These are phyloP conservation scores for Tricholoma furcatifolium DNA, from an alignment of 768 basidiomycete species.

Conservation along the genomic window DNA sequence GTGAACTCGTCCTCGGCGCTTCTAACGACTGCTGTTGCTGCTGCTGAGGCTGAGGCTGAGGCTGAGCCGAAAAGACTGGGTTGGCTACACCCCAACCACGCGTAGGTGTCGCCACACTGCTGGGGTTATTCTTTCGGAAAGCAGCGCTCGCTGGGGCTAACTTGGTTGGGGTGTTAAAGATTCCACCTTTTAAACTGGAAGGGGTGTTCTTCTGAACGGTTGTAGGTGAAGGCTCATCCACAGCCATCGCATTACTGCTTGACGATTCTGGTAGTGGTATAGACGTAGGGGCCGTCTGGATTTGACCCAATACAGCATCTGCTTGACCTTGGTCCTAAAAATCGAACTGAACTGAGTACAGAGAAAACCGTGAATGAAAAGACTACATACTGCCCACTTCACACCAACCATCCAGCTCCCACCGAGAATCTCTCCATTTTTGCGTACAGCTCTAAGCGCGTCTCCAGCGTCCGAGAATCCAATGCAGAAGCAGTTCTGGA, in stretches of 20 bases:
- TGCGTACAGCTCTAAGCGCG: conserved; percentile 75
- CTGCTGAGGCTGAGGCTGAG: conserved; percentile 13
- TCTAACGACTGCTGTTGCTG: conserved; percentile 7
- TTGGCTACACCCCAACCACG: conserved; percentile 20
- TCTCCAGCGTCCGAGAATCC: conserved; percentile 72
- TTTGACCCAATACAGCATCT: conserved; percentile 48
- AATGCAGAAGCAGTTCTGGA: conserved; percentile 80
- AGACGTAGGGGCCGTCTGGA: conserved; percentile 17
- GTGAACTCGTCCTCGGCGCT: conserved; percentile 23
- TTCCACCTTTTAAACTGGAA: conserved; percentile 25
- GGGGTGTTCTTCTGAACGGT: conserved; percentile 14
- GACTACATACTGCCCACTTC: conserved; percentile 74
- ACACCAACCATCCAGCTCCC: conserved; percentile 84
- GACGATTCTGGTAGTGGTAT: conserved; percentile 21
- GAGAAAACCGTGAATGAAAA: not conserved
- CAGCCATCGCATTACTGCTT: conserved; percentile 39
- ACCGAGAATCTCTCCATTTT: conserved; percentile 77
- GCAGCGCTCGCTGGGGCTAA: conserved; percentile 73
- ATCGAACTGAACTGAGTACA: not conserved
- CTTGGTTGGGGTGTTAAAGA: conserved; percentile 68
- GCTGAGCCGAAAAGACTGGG: conserved; percentile 10
- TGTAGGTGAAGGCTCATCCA: conserved; percentile 37
- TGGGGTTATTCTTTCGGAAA: conserved; percentile 49
- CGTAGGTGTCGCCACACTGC: conserved; percentile 23
- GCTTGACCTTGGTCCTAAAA: conserved; percentile 61